Evolutionary conservation across 495 filamentous ascomycete genomes (phyloP).

Genomic region (Neurospora africana): DNA sequence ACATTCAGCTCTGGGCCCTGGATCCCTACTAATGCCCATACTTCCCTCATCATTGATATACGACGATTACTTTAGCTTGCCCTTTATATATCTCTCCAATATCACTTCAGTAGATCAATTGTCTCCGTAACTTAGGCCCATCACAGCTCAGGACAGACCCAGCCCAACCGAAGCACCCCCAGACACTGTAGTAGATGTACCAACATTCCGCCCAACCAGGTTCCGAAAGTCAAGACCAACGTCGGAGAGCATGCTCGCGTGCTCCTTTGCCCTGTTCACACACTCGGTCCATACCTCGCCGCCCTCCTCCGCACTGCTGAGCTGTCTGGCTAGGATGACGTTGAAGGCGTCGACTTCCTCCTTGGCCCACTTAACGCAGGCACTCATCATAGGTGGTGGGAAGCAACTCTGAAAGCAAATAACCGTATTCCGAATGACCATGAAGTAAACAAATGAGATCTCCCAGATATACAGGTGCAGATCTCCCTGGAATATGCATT

Average conservation of each 20-base stretch:
- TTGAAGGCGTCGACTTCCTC: slow-evolving; percentile 88
- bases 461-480: slow-evolving; percentile 88
- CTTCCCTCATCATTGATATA: neutral
- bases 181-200: slow-evolving; percentile 8
- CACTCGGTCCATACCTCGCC: slow-evolving; percentile 70
- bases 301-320: slow-evolving; percentile 65
- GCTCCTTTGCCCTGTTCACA: slow-evolving; percentile 67
- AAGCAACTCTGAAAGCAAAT: slow-evolving; percentile 84
- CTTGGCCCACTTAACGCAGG: slow-evolving; percentile 93
- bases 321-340: slow-evolving; percentile 63
- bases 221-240: slow-evolving; percentile 86
- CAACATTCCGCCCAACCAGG: slow-evolving; percentile 41
- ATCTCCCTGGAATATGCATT: slow-evolving; percentile 89
- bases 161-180: slow-evolving; percentile 28
- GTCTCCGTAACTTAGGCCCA: neutral
- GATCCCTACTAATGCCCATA: neutral
- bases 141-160: slow-evolving; percentile 22
- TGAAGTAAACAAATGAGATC: slow-evolving; percentile 94
- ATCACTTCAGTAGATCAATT: neutral
- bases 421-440: slow-evolving; percentile 82
- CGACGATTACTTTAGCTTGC: neutral
- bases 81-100: neutral
- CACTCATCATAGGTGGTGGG: slow-evolving; percentile 72
- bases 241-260: slow-evolving; percentile 68
- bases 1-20: neutral